Conservation (phyloP, 345 rosid species). For the Cardamine occulta region DNA sequence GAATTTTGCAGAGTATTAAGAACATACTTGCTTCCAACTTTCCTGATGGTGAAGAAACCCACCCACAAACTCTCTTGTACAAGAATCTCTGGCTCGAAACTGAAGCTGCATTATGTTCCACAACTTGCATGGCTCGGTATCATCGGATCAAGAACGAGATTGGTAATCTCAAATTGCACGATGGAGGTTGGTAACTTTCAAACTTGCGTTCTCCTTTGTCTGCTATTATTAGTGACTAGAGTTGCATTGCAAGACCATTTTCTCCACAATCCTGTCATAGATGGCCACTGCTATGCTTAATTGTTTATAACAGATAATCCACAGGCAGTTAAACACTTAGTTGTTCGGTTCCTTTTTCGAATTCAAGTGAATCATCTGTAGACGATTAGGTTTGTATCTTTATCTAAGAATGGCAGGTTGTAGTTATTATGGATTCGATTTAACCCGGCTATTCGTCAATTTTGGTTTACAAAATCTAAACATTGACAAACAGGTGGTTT, state of each 20-base stretch:
- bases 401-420: not conserved
- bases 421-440: not conserved
- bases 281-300: conserved; percentile 10
- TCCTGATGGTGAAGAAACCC: conserved; percentile 55
- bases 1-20: conserved; percentile 69
- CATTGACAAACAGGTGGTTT: not conserved
- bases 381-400: conserved; percentile 3
- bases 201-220: conserved; percentile 5
- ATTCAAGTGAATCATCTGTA: not conserved
- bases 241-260: conserved; percentile 23
- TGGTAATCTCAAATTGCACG: conserved; percentile 49
- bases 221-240: conserved; percentile 8
- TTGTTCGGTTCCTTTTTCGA: not conserved
- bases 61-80: conserved; percentile 64
- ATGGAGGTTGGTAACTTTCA: conserved; percentile 49
- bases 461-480: conserved; percentile 3
- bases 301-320: conserved; percentile 2
- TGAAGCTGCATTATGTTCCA: conserved; percentile 80
- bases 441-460: not conserved
- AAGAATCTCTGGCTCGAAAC: conserved; percentile 97
- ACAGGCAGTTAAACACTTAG: conserved; percentile 11
- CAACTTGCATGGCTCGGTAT: conserved; percentile 69
- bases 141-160: conserved; percentile 61
- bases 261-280: conserved; percentile 11
- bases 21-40: conserved; percentile 67